Base-by-base conservation (phyloP, 441 rosid species). In the Macaranga tanarius region DNA sequence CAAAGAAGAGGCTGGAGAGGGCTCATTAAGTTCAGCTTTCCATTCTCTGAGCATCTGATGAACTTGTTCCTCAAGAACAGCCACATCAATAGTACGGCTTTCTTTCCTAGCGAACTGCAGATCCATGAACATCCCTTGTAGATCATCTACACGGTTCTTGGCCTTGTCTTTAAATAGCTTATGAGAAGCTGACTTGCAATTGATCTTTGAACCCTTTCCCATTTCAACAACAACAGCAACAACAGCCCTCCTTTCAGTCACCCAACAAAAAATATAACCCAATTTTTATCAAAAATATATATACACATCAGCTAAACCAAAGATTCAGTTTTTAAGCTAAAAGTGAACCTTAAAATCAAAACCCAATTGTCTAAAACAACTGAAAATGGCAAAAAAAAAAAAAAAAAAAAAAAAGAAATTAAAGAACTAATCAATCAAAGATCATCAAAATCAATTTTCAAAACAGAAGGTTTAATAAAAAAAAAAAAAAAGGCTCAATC, bases 21-120 rank as follows among this genome's bases (percentile, higher is more conserved):
- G 97, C 76, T 95, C 98, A 59, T 95, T 92, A 76, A 95, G 99
- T 84, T 95, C 99, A 0, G 98, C 76, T 79, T 95, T 95, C 99
- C 99, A 95, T 69, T 95, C 99, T 16, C 97, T 91, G 25, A 95
- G 98, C 99, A 93, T 95, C 91, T 93, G 99, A 79, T 95, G 97
- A 23, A 93, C 98, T 84, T 92, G 99, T 85, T 95, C 99, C 84
- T 92, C 99, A 15, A 95, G 97, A 50, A 95, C 87, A 2, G 83
- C 77, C 2, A 81, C 99, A 80, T 95, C 98, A 57, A 81, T 54
- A 9, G 26, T 31, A 34, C 98, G 94, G 76, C 97, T 87, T 79
- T 95, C 98, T 81, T 92, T 95, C 83, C 97, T 86, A 0, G 99
- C 98, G 80, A 86, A 89, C 69, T 95, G 99, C 79, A 95, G 96